Percentiles rank a stretch among this genome's conserved stretches.
Conservation (phyloP, 106 monocot species). For the Acorus calamus region DNA sequence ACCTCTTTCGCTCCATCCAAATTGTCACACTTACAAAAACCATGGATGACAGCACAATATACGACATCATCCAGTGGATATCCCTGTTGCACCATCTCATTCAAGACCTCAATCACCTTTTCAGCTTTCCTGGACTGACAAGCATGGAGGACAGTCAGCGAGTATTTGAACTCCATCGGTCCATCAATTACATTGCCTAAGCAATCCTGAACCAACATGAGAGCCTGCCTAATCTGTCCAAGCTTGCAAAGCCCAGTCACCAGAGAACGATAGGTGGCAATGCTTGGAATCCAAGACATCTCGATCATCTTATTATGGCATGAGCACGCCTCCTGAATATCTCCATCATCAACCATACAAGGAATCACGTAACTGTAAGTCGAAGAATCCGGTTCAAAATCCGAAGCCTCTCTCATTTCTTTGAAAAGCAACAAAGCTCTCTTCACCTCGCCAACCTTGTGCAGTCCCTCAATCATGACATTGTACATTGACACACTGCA, state of each 20-base stretch:
- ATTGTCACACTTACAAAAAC: constrained; percentile 72
- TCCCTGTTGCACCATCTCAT: constrained; percentile 69
- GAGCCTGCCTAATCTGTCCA: constrained; percentile 63
- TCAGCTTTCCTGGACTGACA: constrained; percentile 51
- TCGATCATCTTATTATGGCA: constrained; percentile 70
- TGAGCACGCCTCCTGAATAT: constrained; percentile 56
- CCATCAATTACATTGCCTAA: constrained; percentile 70
- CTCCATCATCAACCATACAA: constrained; percentile 54
- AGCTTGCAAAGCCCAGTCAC: constrained; percentile 66
- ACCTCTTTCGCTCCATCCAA: constrained; percentile 70
- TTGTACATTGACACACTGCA: constrained; percentile 62
- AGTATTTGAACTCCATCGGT: constrained; percentile 88
- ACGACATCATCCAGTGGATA: constrained; percentile 52
- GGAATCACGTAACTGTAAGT: constrained; percentile 66
- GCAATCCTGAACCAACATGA: constrained; percentile 76
- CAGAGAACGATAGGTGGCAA: constrained; percentile 55
- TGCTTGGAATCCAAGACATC: constrained; percentile 43
- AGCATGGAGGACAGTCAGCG: constrained; percentile 53
- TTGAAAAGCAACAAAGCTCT: constrained; percentile 48
- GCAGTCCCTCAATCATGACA: constrained; percentile 53
- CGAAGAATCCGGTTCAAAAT: constrained; percentile 48
- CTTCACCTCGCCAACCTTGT: constrained; percentile 33
- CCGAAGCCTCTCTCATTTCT: constrained; percentile 37
- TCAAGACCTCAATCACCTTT: constrained; percentile 54
- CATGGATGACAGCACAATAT: constrained; percentile 74